A percentile compares a stretch with the other conserved stretches of the same genome.
phyloP scores from a whole-genome alignment of 1,284 basidiomycete genomes.

The Ceratorhiza oryzae-sativae region DNA sequence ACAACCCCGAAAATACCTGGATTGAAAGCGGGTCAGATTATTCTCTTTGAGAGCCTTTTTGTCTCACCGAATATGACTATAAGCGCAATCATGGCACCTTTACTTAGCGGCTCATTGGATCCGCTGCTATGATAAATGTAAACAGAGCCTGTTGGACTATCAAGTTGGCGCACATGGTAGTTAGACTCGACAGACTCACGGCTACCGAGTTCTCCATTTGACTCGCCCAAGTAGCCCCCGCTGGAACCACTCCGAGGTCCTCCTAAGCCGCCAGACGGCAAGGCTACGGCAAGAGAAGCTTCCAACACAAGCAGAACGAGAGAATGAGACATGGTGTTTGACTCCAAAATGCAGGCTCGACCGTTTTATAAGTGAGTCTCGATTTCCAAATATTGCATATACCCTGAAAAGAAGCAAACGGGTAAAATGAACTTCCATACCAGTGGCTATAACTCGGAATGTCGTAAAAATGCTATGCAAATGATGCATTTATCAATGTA shows the following conservation, averaged over 20 bases:
- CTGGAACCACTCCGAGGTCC: slow-evolving; percentile 13
- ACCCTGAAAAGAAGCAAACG: neutral
- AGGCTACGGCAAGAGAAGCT: neutral
- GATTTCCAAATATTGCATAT: neutral
- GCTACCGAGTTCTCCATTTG: too few relatives aligned
- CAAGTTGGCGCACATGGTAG: neutral
- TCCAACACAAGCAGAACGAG: slow-evolving; percentile 3
- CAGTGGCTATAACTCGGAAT: too few relatives aligned
- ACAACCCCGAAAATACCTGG: slow-evolving; percentile 17
- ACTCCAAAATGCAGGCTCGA: neutral
- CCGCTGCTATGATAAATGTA: neutral
- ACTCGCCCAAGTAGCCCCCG: slow-evolving; percentile 8
- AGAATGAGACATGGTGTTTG: neutral
- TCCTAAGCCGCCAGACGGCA: slow-evolving; percentile 27
- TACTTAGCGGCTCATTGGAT: slow-evolving; percentile 8
- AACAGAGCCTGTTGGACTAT: neutral
- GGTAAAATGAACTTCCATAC: too few relatives aligned
- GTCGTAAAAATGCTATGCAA: too few relatives aligned
- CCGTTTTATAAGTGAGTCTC: neutral
- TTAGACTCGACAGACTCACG: neutral
- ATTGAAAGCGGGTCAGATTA: neutral
- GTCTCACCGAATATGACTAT: slow-evolving; percentile 12
- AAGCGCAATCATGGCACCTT: slow-evolving; percentile 11
- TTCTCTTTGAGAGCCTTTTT: neutral
- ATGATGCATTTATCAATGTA: too few relatives aligned